phyloP scores from a whole-genome alignment of 192 early-diverging fungal species.

The Coemansia sp. region DNA sequence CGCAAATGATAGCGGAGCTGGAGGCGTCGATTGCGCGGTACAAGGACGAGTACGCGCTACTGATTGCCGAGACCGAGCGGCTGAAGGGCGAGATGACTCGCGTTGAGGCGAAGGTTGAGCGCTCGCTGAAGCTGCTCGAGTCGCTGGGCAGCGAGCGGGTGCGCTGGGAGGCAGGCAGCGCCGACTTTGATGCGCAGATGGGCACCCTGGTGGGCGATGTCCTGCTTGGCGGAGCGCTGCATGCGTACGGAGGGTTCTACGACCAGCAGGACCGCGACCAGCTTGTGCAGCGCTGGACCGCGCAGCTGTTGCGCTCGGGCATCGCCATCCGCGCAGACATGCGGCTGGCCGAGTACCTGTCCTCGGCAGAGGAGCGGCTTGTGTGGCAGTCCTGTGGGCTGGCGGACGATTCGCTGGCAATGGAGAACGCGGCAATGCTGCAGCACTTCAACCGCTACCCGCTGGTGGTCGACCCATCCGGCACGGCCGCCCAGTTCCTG shows the following conservation, averaged over 20 bases:
- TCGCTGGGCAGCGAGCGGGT: constrained; percentile 90
- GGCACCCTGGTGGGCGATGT: constrained; percentile 97
- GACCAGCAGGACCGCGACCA: constrained; percentile 92
- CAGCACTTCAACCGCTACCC: constrained; percentile 95
- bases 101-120: constrained; percentile 90
- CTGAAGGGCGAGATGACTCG: constrained; percentile 92
- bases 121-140: constrained; percentile 81
- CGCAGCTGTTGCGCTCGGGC: constrained; percentile 53
- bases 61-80: constrained; percentile 88
- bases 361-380: constrained; percentile 86
- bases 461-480: constrained; percentile 96
- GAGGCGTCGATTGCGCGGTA: constrained; percentile 87
- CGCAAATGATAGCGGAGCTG: constrained; percentile 78
- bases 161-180: constrained; percentile 88
- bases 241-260: constrained; percentile 97
- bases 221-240: constrained; percentile 86
- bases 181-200: constrained; percentile 95
- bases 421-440: constrained; percentile 98
- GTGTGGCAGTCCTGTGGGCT: constrained; percentile 85
- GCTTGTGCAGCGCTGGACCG: constrained; percentile 77
- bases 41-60: constrained; percentile 96
- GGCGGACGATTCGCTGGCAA: constrained; percentile 85
- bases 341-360: constrained; percentile 87
- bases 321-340: constrained; percentile 67
- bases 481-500: constrained; percentile 88